Evolutionary conservation across 495 filamentous ascomycete genomes (phyloP).

Genomic region (Penicillium psychrofluorescens): DNA sequence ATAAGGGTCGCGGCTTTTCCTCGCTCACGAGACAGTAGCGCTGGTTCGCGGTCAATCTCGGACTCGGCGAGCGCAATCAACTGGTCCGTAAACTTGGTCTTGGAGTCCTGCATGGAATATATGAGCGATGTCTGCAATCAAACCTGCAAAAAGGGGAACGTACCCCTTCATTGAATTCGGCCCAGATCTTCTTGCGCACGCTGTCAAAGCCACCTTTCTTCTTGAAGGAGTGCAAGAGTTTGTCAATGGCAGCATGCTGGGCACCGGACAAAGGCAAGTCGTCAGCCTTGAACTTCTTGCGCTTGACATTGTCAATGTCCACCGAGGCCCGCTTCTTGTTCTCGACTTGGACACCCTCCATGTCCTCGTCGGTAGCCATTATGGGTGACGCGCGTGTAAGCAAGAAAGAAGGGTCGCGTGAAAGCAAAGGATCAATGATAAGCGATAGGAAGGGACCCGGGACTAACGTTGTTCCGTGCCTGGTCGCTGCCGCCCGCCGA

Average conservation of each 20-base stretch:
- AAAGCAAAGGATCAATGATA: constrained; percentile 7
- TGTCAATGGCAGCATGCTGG: constrained; percentile 69
- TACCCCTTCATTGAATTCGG: constrained; percentile 72
- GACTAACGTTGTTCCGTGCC: constrained; percentile 24
- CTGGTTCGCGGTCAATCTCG: constrained; percentile 75
- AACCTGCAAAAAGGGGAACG: constrained; percentile 15
- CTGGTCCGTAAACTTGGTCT: constrained; percentile 55
- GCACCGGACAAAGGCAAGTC: constrained; percentile 70
- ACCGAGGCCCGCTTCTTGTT: constrained; percentile 18
- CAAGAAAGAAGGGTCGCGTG: constrained; percentile 12
- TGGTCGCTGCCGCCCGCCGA: constrained; percentile 35
- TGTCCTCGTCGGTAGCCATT: constrained; percentile 39
- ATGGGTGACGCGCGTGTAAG: constrained; percentile 6
- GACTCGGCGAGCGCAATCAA: constrained; percentile 67
- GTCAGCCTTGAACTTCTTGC: constrained; percentile 73
- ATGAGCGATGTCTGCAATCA: constrained; percentile 10
- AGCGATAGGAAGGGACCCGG: constrained; percentile 19
- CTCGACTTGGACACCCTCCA: constrained; percentile 17
- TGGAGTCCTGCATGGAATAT: constrained; percentile 50
- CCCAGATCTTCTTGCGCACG: constrained; percentile 75
- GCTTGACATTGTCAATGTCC: constrained; percentile 34
- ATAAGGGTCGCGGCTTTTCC: constrained; percentile 76
- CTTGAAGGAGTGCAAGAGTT: constrained; percentile 73
- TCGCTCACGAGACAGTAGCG: constrained; percentile 67
- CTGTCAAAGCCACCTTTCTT: constrained; percentile 86